Evolutionary conservation across 2,329 filamentous ascomycete genomes (phyloP), one percentile per base, ranked within the genome.

Genomic region (Cladosporium cucumerinum): DNA sequence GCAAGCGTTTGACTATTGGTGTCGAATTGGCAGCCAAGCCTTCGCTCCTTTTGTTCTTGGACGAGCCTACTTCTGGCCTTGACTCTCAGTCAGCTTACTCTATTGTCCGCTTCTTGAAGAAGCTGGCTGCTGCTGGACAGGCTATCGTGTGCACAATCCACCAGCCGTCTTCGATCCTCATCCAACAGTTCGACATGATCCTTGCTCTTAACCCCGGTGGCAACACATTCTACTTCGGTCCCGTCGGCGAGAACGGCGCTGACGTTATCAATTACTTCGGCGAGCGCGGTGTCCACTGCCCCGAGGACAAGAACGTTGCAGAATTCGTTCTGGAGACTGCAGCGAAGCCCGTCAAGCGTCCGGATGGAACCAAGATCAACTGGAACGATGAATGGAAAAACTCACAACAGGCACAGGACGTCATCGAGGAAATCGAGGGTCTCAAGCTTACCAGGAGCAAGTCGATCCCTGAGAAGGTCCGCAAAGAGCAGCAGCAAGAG

Each of bases 311-410:
- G 76, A 89, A 89, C 72, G 82, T 88, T 5, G 87, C 86, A 3
- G 87, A 89, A 69, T 89, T 88, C 74, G 85, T 89, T 32, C 81
- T 89, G 5, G 87, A 89, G 72, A 88, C 86, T 3, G 86, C 86
- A 1, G 86, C 85, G 0, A 87, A 87, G 69, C 82, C 82, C 12
- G 78, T 79, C 12, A 82, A 82, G 63, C 79, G 81, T 32, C 70
- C 75, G 25, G 81, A 87, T 57, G 86, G 86, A 46, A 84, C 80
- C 62, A 79, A 77, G 34, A 78, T 91, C 51, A 83, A 92, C 72
- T 93, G 90, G 90, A 89, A 90, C 72, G 84, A 91, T 39, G 88
- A 91, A 72, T 93, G 91, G 90, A 78, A 80, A 28, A 84, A 84
- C 52, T 92, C 88, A 0, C 78, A 85, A 12, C 83, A 92, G 71